These are phyloP conservation scores for Gossypium gossypioides DNA, from an alignment of 441 rosid genomes.

Conservation along the genomic window DNA sequence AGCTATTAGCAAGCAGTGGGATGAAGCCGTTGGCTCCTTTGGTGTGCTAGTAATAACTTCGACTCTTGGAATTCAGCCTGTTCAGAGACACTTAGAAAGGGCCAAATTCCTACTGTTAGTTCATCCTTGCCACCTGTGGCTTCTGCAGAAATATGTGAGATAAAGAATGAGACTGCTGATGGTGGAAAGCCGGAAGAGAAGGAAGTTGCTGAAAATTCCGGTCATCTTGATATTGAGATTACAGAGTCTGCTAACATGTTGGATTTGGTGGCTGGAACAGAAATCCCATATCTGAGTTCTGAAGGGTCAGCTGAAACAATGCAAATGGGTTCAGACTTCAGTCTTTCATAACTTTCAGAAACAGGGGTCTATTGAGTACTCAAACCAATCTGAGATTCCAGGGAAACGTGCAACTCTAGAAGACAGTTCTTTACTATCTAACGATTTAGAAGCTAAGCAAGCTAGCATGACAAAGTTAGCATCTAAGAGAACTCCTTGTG, in stretches of 20 bases:
- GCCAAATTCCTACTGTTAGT: constrained; percentile 24
- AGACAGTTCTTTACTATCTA: constrained; percentile 27
- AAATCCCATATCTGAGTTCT: constrained; percentile 36
- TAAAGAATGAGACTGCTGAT: constrained; percentile 26
- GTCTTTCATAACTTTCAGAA: constrained; percentile 31
- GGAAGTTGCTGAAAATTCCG: constrained; percentile 32
- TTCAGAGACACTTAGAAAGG: constrained; percentile 24
- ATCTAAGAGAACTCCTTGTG: constrained; percentile 23
- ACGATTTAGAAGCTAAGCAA: constrained; percentile 26
- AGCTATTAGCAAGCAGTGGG: constrained; percentile 61
- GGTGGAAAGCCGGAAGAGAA: constrained; percentile 30
- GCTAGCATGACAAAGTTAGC: constrained; percentile 25
- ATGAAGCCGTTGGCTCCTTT: constrained; percentile 29
- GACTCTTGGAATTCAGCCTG: constrained; percentile 27
- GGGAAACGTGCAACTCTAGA: constrained; percentile 12
- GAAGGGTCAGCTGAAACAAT: constrained; percentile 66
- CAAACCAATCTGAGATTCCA: constrained; percentile 23
- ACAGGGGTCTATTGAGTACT: constrained; percentile 24
- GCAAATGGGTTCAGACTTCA: constrained; percentile 37
- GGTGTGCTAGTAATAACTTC: constrained; percentile 27
- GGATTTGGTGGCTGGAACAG: constrained; percentile 26
- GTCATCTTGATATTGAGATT: constrained; percentile 24
- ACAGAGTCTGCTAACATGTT: constrained; percentile 29
- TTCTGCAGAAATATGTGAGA: constrained; percentile 24
- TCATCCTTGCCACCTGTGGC: constrained; percentile 20